Conservation (phyloP, 1,139 yeast genomes). For the Sugiyamaella novakii region DNA sequence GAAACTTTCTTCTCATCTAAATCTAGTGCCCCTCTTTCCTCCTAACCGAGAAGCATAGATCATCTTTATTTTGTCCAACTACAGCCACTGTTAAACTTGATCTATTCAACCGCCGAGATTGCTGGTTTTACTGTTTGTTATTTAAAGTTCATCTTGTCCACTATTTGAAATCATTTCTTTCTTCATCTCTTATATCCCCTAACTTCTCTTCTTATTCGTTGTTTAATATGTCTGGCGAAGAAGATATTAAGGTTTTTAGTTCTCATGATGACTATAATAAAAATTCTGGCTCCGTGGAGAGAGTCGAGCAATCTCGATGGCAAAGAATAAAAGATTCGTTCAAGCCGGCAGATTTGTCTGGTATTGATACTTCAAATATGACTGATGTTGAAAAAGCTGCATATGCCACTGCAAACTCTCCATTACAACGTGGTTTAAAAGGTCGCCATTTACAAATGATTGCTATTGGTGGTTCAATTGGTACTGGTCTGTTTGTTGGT, state of each 20-base stretch:
- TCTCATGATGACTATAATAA: slow-evolving; percentile 7
- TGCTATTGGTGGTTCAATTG: slow-evolving; percentile 83
- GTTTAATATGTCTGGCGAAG: too few species aligned
- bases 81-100: too few species aligned
- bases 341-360: slow-evolving; percentile 33
- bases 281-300: slow-evolving; percentile 17
- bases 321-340: slow-evolving; percentile 36
- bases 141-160: slow-evolving; percentile 10
- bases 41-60: slow-evolving; percentile 9
- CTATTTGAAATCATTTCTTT: neutral
- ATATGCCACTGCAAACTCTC: slow-evolving; percentile 41
- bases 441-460: slow-evolving; percentile 65
- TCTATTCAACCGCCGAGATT: neutral
- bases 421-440: slow-evolving; percentile 48
- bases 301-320: slow-evolving; percentile 27
- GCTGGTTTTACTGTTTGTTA: slow-evolving; percentile 1
- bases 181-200: too few species aligned
- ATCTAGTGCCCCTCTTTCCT: neutral
- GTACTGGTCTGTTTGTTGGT: slow-evolving; percentile 78
- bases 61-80: too few species aligned
- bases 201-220: too few species aligned
- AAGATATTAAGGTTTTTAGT: slow-evolving; percentile 3
- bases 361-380: slow-evolving; percentile 30
- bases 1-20: neutral
- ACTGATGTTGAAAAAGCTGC: slow-evolving; percentile 35